Base-by-base conservation (phyloP, 2,329 filamentous ascomycete species). In the Trichoderma lentiforme region DNA sequence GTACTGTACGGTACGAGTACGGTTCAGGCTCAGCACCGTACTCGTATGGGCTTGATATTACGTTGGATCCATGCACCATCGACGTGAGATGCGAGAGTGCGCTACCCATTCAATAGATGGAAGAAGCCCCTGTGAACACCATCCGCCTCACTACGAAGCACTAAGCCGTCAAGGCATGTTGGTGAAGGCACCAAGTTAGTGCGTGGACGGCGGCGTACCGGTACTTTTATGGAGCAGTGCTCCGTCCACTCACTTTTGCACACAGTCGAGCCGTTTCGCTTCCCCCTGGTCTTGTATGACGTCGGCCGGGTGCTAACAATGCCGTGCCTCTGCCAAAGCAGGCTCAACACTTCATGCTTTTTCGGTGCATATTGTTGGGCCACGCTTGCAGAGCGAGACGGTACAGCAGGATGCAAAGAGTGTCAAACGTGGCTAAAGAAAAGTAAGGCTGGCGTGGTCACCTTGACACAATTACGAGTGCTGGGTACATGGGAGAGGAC, bases 81-180 rank as follows among this genome's bases (percentile, higher is more conserved):
- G 28, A 21, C 15, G 56, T n/a, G 56, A 60, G 56, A 51, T 39
- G 58, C 60, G 30, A 32, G 32, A 57, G 28, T 43, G 47, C 57
- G 39, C 62, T 65, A 53, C 43, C 11, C 51, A 34, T 30, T 14
- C 64, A 56, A 63, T 43, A 51, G 65, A 57, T 60, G 65, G 26
- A 15, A 39, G 58, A 64, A 51, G 32, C 68, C 65, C 66, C 66
- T 69, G 66, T 69, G 56, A 70, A 64, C 47, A 26, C 60, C 68
- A 70, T 56, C 28, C 68, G 58, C 60, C 60, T 70, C 68, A 63
- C 47, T 39, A 43, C 30, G 58, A 64, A 69, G 66, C 66, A 61
- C 65, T 61, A 61, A 69, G 28, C 24, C 39, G 56, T 51, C 36
- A 69, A 36, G 57, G 39, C 66, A 61, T 60, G 65, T 51, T 58